A percentile compares a stretch with the other conserved stretches of the same genome.
These are phyloP conservation scores for Amaranthus palmeri DNA, from an alignment of 148 eudicot species.

Conservation along the genomic window DNA sequence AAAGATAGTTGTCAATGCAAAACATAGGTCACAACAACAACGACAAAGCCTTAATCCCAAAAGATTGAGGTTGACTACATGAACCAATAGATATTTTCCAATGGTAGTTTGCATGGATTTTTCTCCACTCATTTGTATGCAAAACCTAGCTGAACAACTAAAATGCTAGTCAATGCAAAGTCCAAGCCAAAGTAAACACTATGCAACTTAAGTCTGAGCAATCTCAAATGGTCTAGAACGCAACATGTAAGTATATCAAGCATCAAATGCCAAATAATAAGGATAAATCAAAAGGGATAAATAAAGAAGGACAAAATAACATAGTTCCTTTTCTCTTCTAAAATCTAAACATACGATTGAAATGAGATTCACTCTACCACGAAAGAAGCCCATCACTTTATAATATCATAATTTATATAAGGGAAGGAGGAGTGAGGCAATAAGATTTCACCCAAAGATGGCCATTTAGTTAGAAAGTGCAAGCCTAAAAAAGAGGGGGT, in stretches of 20 bases:
- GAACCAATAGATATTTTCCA: too few relatives aligned
- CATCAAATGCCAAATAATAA: neutral
- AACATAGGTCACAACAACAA: neutral
- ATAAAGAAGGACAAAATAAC: too few relatives aligned
- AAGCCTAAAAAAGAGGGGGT: too few relatives aligned
- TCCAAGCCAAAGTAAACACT: too few relatives aligned
- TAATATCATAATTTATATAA: neutral
- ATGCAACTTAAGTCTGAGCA: neutral
- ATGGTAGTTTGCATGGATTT: too few relatives aligned
- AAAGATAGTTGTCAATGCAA: slow-evolving; percentile 5
- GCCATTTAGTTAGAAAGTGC: too few relatives aligned
- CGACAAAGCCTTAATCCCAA: too few relatives aligned
- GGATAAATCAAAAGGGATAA: neutral
- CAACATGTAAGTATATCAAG: neutral
- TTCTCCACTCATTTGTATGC: too few relatives aligned
- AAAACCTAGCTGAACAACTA: too few relatives aligned
- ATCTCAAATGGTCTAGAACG: neutral
- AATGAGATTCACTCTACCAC: neutral
- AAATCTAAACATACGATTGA: neutral
- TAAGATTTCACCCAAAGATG: too few relatives aligned
- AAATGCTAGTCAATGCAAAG: too few relatives aligned
- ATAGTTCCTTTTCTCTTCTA: neutral
- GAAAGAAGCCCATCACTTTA: neutral
- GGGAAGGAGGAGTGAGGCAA: neutral
- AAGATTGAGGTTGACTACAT: too few relatives aligned